Evolutionary conservation across 2,329 filamentous ascomycete genomes (phyloP), one percentile per base, ranked within the genome.

Genomic region (Cercospora sojina): DNA sequence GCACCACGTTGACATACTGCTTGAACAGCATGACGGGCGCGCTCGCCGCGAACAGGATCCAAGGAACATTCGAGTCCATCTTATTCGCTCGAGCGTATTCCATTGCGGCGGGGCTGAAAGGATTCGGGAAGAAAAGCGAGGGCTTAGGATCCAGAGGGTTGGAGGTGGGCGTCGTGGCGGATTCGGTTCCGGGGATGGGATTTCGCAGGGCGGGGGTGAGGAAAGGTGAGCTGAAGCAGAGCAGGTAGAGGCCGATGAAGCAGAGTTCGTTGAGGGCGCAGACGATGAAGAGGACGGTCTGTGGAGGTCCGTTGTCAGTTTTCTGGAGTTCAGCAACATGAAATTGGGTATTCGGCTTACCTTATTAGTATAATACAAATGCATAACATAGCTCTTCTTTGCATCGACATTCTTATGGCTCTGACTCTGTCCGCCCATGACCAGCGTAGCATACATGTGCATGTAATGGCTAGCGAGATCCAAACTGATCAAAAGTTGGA

Each of bases 381-480:
- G 95, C 78, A 99, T 82, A 66, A 98, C 84, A 88, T 90, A 92
- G 83, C 92, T 97, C 78, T 93, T 85, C 77, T 87, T 91, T 80
- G 91, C 90, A 77, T 96, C 92, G 61, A 99, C 89, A 74, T 91
- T 93, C 88, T 99, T 99, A 83, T 99, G 95, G 82, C 93, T 91
- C 73, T 87, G 83, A 18, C 88, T 87, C 62, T 87, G 85, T 62
- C 92, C 92, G 62, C 91, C 92, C 88, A 97, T 95, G 71, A 90
- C 89, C 75, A 97, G 83, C 0, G 93, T 97, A 12, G 93, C 92
- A 78, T 96, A 98, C 95, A 99, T 99, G 83, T 99, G 95, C 84
- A 98, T 94, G 79, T 98, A 99, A 80, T 99, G 95, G 78, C 93
- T 97, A 29, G 95, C 91, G 71, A 99, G 86, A 80, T 99, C 95